Evolutionary conservation across 2,329 filamentous ascomycete species (phyloP), one percentile per base, ranked within the genome.

Genomic region (Xylaria sp.): DNA sequence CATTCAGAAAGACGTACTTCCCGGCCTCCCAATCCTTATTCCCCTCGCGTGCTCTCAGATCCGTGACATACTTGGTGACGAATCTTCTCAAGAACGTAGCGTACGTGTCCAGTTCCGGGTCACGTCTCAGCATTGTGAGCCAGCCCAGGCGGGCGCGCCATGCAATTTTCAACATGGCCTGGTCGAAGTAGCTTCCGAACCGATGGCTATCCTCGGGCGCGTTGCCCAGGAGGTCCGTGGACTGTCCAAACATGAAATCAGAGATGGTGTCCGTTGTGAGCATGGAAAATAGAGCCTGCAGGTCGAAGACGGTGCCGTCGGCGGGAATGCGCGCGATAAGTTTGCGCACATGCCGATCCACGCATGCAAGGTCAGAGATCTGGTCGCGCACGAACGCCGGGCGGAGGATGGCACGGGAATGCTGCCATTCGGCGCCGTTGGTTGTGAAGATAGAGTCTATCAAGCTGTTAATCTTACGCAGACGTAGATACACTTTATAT

Each of bases 251-350:
- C 79, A 88, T 82, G 77, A 93, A 93, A 62, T 90, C 89, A 0
- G 89, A 92, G 4, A 89, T 88, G 0, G 86, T 86, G 73, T 92
- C 89, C 70, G 92, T 86, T 0, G 89, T 91, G 63, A 93, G 82
- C 74, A 85, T 83, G 73, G 90, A 90, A 74, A 93, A 88, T 13
- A 92, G 46, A 15, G 82, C 81, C 71, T 91, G 88, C 5, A 93
- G 77, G 71, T 93, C 89, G 23, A 93, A 82, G 0, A 80, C 82
- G 2, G 87, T 84, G 74, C 89, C 83, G 13, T 75, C 78, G 0
- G 74, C 78, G 0, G 89, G 89, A 4, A 93, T 84, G 5, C 84
- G 83, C 36, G 86, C 80, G 60, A 93, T 80, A 51, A 90, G 81
- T 46, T 87, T 83, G 63, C 86, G 81, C 13, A 92, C 84, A 77